phyloP scores from a whole-genome alignment of 1,284 basidiomycete species.

The Fomitiporia mediterranea region DNA sequence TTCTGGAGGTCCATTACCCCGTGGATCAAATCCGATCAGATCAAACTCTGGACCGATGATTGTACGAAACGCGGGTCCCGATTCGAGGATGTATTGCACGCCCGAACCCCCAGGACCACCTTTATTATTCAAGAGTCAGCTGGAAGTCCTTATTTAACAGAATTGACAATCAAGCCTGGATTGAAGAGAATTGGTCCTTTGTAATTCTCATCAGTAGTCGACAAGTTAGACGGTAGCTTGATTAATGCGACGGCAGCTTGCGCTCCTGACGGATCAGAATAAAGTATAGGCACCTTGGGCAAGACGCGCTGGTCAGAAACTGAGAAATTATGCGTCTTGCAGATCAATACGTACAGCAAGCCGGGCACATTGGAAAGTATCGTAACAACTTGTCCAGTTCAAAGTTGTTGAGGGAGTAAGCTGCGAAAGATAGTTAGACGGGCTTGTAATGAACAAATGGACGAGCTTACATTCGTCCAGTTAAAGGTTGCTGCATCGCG shows the following conservation, averaged over 20 bases:
- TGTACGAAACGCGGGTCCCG: constrained; percentile 10
- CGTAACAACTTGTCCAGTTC: constrained; percentile 9
- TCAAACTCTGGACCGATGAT: constrained; percentile 30
- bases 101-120: constrained; percentile 33
- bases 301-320: too few relatives aligned
- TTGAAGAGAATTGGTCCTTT: constrained; percentile 33
- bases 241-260: constrained; percentile 30
- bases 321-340: too few relatives aligned
- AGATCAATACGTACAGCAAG: not conserved
- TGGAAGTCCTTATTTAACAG: too few relatives aligned
- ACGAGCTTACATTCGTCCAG: constrained; percentile 3
- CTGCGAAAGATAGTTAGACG: not conserved
- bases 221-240: constrained; percentile 24
- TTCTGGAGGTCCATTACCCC: constrained; percentile 22
- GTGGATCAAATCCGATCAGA: constrained; percentile 34
- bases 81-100: constrained; percentile 20
- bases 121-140: too few relatives aligned
- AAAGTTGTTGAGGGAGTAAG: constrained; percentile 3
- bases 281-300: constrained; percentile 31
- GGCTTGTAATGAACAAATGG: too few relatives aligned
- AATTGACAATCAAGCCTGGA: constrained; percentile 30
- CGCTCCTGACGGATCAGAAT: constrained; percentile 26
- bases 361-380: constrained; percentile 9
- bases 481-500: not conserved
- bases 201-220: constrained; percentile 24